phyloP scores from a whole-genome alignment of 495 filamentous ascomycete species.

The Neurospora africana region DNA sequence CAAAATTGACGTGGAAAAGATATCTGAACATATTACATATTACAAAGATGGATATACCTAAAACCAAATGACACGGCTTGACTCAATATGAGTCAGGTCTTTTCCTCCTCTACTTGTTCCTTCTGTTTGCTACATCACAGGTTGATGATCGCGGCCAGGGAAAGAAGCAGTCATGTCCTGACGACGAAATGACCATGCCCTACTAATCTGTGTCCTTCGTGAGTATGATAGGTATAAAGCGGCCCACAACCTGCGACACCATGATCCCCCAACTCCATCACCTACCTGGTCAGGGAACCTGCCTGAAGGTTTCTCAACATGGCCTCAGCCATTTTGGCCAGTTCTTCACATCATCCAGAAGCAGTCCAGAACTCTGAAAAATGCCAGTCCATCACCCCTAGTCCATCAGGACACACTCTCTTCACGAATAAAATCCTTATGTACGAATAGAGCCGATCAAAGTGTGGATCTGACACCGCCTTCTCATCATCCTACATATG shows the following conservation, averaged over 20 bases:
- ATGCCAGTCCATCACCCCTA: background rate
- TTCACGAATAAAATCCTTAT: fast-evolving
- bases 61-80: background rate
- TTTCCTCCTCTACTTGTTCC: background rate
- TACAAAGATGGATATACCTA: background rate
- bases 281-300: background rate
- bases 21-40: background rate
- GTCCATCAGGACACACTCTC: background rate
- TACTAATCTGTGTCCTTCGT: background rate
- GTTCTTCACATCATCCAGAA: background rate
- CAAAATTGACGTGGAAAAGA: background rate
- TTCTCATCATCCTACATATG: background rate
- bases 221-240: background rate
- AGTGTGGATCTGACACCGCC: background rate
- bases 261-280: background rate
- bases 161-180: background rate
- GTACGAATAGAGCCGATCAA: background rate
- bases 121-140: background rate
- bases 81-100: background rate
- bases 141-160: background rate
- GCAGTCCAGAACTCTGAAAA: background rate
- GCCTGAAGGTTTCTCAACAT: background rate
- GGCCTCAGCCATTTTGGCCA: background rate
- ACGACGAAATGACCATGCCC: background rate
- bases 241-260: background rate